A percentile compares a stretch with the other conserved stretches of the same genome.
These are phyloP conservation scores for Vararia minispora DNA, from an alignment of 768 basidiomycete genomes.

Conservation along the genomic window DNA sequence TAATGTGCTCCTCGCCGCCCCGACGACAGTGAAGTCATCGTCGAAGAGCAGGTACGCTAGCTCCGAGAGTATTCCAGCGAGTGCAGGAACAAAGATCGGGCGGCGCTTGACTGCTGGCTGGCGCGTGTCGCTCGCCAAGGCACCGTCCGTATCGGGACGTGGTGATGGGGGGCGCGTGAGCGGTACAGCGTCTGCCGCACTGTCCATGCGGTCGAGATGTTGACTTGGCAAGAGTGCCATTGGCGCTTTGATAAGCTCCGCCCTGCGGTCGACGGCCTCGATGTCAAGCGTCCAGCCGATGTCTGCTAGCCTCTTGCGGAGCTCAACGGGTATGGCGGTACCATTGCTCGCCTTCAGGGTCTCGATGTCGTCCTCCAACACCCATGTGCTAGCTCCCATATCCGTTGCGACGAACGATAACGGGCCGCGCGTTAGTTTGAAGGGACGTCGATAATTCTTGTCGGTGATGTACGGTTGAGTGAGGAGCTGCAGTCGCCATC, in stretches of 20 bases:
- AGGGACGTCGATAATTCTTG: slow-evolving; percentile 48
- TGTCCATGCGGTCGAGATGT: slow-evolving; percentile 42
- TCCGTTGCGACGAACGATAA: slow-evolving; percentile 70
- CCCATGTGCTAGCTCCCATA: slow-evolving; percentile 52
- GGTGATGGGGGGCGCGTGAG: slow-evolving; percentile 22
- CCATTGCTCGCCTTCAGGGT: slow-evolving; percentile 36
- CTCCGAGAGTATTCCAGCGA: slow-evolving; percentile 42
- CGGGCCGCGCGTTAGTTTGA: slow-evolving; percentile 58
- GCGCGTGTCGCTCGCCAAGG: not conserved
- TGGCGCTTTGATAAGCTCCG: slow-evolving; percentile 51
- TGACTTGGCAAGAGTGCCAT: slow-evolving; percentile 51
- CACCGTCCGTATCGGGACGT: slow-evolving; percentile 19
- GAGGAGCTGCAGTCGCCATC: slow-evolving; percentile 61
- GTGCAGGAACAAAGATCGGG: slow-evolving; percentile 53
- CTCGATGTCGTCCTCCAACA: slow-evolving; percentile 40
- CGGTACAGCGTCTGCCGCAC: slow-evolving; percentile 14
- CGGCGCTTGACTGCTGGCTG: slow-evolving; percentile 38
- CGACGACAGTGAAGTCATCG: slow-evolving; percentile 39
- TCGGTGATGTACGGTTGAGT: slow-evolving; percentile 52
- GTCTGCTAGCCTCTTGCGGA: slow-evolving; percentile 54
- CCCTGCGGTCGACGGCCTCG: slow-evolving; percentile 38
- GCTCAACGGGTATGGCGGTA: slow-evolving; percentile 43
- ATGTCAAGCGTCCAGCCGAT: slow-evolving; percentile 68
- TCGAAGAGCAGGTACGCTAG: slow-evolving; percentile 45
- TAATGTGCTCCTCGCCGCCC: slow-evolving; percentile 42